These are phyloP conservation scores for Elymus sibiricus DNA, from an alignment of 176 grass and related monocot species.

Conservation along the genomic window DNA sequence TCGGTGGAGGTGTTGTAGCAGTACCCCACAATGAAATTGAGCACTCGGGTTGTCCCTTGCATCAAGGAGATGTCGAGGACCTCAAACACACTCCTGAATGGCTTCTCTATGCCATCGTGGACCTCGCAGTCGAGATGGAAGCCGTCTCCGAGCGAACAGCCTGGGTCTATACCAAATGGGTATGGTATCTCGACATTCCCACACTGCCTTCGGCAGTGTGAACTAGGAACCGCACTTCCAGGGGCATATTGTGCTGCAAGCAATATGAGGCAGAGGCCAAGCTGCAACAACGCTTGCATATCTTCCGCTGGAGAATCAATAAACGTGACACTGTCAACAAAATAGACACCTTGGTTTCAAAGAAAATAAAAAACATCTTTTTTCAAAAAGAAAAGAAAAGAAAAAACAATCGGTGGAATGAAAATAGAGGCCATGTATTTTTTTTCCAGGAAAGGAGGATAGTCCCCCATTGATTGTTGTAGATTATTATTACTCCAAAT, in stretches of 20 bases:
- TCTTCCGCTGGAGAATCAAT: not conserved
- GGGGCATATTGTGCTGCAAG: not conserved
- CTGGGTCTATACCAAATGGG: slow-evolving; percentile 41
- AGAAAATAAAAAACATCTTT: not conserved
- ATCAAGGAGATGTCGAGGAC: slow-evolving; percentile 1
- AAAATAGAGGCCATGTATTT: not conserved
- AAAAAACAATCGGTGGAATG: not conserved
- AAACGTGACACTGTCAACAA: not conserved
- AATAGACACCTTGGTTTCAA: not conserved
- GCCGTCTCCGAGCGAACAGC: not conserved
- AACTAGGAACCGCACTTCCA: not conserved
- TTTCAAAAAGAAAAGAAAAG: too few species aligned
- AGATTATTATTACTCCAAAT: not conserved
- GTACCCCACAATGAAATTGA: not conserved
- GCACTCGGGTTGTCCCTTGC: not conserved
- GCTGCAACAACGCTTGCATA: not conserved
- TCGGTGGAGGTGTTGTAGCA: not conserved
- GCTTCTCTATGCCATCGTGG: not conserved
- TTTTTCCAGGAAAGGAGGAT: too few species aligned
- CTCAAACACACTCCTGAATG: not conserved
- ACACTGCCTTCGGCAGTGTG: slow-evolving; percentile 27
- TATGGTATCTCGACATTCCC: slow-evolving; percentile 27
- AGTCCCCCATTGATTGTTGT: not conserved
- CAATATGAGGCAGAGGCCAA: slow-evolving; percentile 5
- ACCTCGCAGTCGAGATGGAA: slow-evolving; percentile 1